Evolutionary conservation across 106 monocot species (phyloP), one percentile per base, ranked within the genome.

Genomic region (Posidonia australis): DNA sequence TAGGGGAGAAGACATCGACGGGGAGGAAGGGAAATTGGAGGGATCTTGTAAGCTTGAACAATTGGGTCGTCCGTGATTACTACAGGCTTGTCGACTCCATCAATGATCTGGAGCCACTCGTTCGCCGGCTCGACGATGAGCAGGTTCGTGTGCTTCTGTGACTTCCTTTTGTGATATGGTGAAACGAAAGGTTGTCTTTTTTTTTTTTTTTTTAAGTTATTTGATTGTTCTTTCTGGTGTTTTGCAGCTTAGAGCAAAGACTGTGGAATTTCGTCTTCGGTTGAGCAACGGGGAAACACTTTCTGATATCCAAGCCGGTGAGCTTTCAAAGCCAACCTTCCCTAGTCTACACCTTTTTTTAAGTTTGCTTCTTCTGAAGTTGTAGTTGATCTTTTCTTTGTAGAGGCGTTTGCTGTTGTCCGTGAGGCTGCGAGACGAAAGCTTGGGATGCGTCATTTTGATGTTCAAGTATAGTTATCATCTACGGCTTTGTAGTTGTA

Each of bases 341-440:
- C 30, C 44, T 64, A 68, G 17, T 25, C 28, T 29, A 23, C 9
- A 21, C 11, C 18, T 20, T 21, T 14, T 46, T 28, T 58, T 48
- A 0, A 26, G 25, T 29, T 49, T 31, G 28, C 51, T 0, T 60
- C 20, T 64, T 59, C 17, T 49, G 27, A 16, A 26, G 5, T 14
- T n/a, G 26, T 31, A 10, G 22, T 9, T 57, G 14, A 18, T 30
- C 1, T 67, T 54, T 44, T 22, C n/a, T 19, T 53, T 29, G 44
- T 67, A 91, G 96, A 98, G 83, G 98, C 91, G 67, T 99, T 99
- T 91, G 83, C 88, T 27, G 88, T 99, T 21, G 91, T 99, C 57
- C 76, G 91, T 12, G 91, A 99, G 69, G 91, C 91, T 46, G 91
- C 98, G 10, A 87, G 79, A 74, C 81, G 98, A 75, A 91, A 81